Evolutionary conservation across 208 protist species (phyloP).

Genomic region (Naegleria gruberi): DNA sequence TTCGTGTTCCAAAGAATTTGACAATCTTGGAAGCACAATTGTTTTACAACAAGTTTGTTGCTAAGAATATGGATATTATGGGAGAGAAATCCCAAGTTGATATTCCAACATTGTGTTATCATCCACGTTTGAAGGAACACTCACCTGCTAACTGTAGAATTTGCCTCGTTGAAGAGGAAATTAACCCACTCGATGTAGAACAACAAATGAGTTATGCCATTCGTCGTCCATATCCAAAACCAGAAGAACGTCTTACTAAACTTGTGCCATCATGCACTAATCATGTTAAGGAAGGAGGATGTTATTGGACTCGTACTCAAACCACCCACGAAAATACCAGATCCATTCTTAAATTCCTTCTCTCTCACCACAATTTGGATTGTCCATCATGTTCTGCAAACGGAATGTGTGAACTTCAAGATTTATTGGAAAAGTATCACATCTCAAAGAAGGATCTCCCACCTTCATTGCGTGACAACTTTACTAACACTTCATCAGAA

Average conservation of each 20-base stretch:
- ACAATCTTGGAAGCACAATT: not conserved
- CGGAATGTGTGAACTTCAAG: not conserved
- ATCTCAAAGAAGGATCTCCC: not conserved
- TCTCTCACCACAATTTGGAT: not conserved
- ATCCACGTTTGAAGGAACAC: not conserved
- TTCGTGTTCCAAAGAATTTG: not conserved
- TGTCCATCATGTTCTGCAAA: not conserved
- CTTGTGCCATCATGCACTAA: not conserved
- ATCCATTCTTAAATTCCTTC: not conserved
- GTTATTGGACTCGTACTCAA: not conserved
- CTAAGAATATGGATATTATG: not conserved
- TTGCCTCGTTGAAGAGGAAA: not conserved
- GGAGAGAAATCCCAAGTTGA: not conserved
- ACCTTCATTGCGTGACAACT: not conserved
- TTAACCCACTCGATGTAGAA: not conserved
- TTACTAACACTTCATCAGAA: not conserved
- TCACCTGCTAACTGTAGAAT: slow-evolving; percentile 3
- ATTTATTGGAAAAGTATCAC: not conserved
- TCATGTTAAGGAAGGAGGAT: not conserved
- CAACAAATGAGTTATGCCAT: no score
- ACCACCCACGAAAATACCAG: not conserved
- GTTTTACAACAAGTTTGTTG: not conserved
- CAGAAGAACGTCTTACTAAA: not conserved
- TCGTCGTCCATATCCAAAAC: not conserved
- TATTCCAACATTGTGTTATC: not conserved